Percentiles rank a stretch among this genome's conserved stretches.
phyloP scores from a whole-genome alignment of 192 early-diverging fungal genomes.

The Endogone sp. region DNA sequence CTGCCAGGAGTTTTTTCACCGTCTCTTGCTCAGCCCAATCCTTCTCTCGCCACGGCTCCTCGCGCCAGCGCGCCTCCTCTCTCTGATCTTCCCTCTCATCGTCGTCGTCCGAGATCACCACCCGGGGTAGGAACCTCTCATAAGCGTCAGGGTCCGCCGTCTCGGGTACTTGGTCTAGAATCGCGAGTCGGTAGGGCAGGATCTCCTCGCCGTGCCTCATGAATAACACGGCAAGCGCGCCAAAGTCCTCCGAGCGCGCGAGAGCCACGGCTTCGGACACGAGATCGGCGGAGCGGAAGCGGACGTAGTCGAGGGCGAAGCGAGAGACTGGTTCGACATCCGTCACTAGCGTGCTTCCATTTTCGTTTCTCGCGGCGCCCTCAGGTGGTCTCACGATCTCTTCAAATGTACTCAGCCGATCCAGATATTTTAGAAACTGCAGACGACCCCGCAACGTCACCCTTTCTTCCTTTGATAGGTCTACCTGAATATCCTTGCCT shows the following conservation, averaged over 20 bases:
- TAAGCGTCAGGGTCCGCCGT: constrained; percentile 43
- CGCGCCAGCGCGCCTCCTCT: constrained; percentile 34
- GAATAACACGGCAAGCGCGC: constrained; percentile 57
- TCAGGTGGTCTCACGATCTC: constrained; percentile 35
- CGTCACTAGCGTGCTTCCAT: background rate
- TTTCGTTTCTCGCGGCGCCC: constrained; percentile 13
- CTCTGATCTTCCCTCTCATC: constrained; percentile 15
- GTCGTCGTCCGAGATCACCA: constrained; percentile 8
- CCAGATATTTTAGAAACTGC: constrained; percentile 56
- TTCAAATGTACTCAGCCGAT: constrained; percentile 57
- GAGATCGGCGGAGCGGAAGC: constrained; percentile 63
- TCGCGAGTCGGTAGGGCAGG: constrained; percentile 54
- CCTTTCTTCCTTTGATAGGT: constrained; percentile 22
- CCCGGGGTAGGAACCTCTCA: constrained; percentile 27
- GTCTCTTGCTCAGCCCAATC: constrained; percentile 56
- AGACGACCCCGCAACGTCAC: constrained; percentile 41
- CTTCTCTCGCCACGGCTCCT: constrained; percentile 51
- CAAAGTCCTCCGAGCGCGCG: constrained; percentile 51
- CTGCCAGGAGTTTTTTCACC: constrained; percentile 35
- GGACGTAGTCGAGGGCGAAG: constrained; percentile 20
- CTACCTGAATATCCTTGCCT: background rate
- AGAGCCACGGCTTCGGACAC: constrained; percentile 49
- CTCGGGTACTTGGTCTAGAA: constrained; percentile 57
- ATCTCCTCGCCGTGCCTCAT: constrained; percentile 56
- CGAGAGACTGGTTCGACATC: background rate